Conservation (phyloP, 2,329 filamentous ascomycete species). For the Trichophyton rubrum region DNA sequence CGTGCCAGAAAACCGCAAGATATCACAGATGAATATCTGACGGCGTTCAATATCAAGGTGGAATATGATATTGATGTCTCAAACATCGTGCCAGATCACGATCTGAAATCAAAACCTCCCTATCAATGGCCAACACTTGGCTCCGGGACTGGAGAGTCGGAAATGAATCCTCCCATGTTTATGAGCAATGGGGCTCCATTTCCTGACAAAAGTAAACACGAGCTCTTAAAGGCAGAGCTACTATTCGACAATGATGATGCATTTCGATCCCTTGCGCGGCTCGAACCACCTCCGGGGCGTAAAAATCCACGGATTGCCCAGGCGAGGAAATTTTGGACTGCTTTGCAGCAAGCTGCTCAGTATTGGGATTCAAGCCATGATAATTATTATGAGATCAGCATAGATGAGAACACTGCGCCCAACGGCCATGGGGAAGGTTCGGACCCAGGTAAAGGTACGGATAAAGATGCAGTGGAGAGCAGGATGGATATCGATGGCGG, state of each 20-base stretch:
- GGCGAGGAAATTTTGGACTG: slow-evolving; percentile 49
- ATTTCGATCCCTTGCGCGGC: slow-evolving; percentile 43
- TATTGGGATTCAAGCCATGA: slow-evolving; percentile 52
- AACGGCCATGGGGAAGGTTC: neutral
- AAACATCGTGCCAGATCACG: slow-evolving; percentile 25
- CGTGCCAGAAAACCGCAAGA: slow-evolving; percentile 30
- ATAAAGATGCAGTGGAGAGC: slow-evolving; percentile 12
- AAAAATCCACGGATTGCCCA: slow-evolving; percentile 41
- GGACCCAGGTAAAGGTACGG: slow-evolving; percentile 13
- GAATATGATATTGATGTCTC: slow-evolving; percentile 25
- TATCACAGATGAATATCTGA: slow-evolving; percentile 28
- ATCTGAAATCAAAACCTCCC: slow-evolving; percentile 26
- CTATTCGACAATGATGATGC: slow-evolving; percentile 44
- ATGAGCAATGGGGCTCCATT: slow-evolving; percentile 40
- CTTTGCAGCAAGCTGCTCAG: slow-evolving; percentile 46
- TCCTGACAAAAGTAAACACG: slow-evolving; percentile 39
- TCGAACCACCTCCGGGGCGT: slow-evolving; percentile 31
- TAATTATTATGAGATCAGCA: slow-evolving; percentile 38
- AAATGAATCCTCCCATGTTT: slow-evolving; percentile 10
- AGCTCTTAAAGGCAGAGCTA: slow-evolving; percentile 39
- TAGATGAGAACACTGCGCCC: slow-evolving; percentile 11
- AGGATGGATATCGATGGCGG: slow-evolving; percentile 4
- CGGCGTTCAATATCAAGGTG: slow-evolving; percentile 31
- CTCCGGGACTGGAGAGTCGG: slow-evolving; percentile 15
- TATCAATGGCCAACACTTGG: slow-evolving; percentile 25